phyloP scores from a whole-genome alignment of 768 basidiomycete species.

The Collybia sp. region DNA sequence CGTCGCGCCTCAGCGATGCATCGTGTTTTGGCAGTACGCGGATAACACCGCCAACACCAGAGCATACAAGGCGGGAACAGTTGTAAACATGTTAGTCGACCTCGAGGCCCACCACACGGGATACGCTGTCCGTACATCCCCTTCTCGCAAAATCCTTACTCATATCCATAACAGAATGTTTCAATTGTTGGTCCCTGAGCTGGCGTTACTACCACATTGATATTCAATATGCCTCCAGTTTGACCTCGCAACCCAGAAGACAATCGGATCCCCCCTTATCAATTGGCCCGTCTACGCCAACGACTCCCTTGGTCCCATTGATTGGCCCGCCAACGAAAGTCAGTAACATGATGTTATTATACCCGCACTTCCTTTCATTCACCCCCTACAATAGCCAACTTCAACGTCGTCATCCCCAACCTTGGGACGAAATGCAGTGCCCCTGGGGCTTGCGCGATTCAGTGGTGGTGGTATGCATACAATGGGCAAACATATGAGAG shows the following conservation, averaged over 20 bases:
- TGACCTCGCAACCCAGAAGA: constrained; percentile 20
- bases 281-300: constrained; percentile 29
- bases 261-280: constrained; percentile 23
- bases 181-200: constrained; percentile 17
- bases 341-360: constrained; percentile 5
- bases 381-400: constrained; percentile 17
- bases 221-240: constrained; percentile 12
- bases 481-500: constrained; percentile 30
- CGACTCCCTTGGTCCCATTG: constrained; percentile 19
- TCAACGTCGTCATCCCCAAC: constrained; percentile 24
- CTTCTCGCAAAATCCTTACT: not conserved
- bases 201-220: not conserved
- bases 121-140: constrained; percentile 18
- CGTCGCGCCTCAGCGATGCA: not conserved
- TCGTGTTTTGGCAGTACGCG: constrained; percentile 13
- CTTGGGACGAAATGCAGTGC: constrained; percentile 22
- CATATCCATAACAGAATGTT: constrained; percentile 20
- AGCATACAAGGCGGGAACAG: constrained; percentile 20
- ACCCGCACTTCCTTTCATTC: not conserved
- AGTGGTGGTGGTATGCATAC: constrained; percentile 31
- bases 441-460: constrained; percentile 28
- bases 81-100: constrained; percentile 24
- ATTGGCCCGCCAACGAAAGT: constrained; percentile 32
- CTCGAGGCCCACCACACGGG: constrained; percentile 31
- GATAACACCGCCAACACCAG: constrained; percentile 25